phyloP scores from a whole-genome alignment of 306 rosid genomes.

The Aeschynomene evenia region DNA sequence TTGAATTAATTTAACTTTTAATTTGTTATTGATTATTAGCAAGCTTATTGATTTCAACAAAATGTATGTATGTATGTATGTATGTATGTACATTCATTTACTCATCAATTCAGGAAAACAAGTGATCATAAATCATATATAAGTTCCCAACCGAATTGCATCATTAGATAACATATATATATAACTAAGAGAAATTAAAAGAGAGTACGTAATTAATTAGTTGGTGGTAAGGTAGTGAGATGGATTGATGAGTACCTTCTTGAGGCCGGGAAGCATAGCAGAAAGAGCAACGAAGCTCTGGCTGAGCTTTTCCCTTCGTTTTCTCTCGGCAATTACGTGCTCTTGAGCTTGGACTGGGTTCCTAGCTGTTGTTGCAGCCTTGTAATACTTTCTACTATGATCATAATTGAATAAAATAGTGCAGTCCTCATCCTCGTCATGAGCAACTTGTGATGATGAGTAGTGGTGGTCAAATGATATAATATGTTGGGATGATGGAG shows the following conservation, averaged over 20 bases:
- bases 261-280: conserved; percentile 80
- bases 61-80: no score
- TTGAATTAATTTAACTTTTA: no score
- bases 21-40: no score
- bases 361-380: conserved; percentile 4
- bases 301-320: conserved; percentile 82
- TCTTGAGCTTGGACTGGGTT: conserved; percentile 56
- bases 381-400: conserved; percentile 22
- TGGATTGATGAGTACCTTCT: conserved; percentile 60
- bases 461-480: conserved; percentile 50
- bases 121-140: not conserved
- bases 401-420: conserved; percentile 11
- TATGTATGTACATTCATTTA: no score
- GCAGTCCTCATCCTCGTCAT: conserved; percentile 29
- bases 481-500: conserved; percentile 55
- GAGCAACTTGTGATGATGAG: conserved; percentile 14
- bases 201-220: no score
- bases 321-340: conserved; percentile 79
- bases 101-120: no score
- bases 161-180: no score
- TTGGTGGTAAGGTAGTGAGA: no score
- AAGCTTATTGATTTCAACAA: no score
- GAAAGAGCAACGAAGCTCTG: conserved; percentile 79
- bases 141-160: not conserved
- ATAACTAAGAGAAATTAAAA: no score